Evolutionary conservation across 2,329 filamentous ascomycete genomes (phyloP), one percentile per base, ranked within the genome.

Genomic region (Lecanosticta acicola): DNA sequence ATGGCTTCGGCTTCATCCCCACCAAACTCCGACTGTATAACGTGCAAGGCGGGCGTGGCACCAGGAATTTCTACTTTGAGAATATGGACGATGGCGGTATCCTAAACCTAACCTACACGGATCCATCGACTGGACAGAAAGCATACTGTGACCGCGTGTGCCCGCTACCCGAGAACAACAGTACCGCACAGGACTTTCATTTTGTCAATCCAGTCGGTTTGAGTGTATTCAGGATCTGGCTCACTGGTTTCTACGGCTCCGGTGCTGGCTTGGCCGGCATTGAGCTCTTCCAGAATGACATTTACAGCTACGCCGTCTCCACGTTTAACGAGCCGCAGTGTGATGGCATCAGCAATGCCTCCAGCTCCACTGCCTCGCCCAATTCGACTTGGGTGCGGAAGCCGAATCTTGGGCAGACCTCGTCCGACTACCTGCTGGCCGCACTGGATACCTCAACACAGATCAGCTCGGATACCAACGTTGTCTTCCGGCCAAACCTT

Each of bases 71-170:
- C 71, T 81, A 89, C 47, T 94, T 88, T 63, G 87, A 87, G 17
- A 87, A 89, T 14, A 72, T 91, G 48, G 90, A 91, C 3, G 80
- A 91, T 60, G 83, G 86, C 52, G 93, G 93, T 42, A 96, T 98
- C 64, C 87, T 98, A 82, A 96, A 97, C 68, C 77, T 98, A 61
- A 94, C 89, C 32, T 97, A 93, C 59, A 82, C 83, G 53, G 88
- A 97, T 85, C 18, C 71, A 64, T 34, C 38, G 8, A 32, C 85
- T 1, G 84, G 85, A 19, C 71, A 78, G 41, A 83, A 83, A 45
- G 69, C 72, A 21, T 82, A 78, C 46, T 98, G 93, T 69, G 88
- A 90, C 43, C 84, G 81, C 50, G 77, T 80, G 60, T 98, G 93
- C 59, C 87, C 90, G n/a, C 76, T 98, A 39, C 88, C 85, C 51